Evolutionary conservation across 2,329 filamentous ascomycete genomes (phyloP).

Genomic region (Aureobasidium sp.): DNA sequence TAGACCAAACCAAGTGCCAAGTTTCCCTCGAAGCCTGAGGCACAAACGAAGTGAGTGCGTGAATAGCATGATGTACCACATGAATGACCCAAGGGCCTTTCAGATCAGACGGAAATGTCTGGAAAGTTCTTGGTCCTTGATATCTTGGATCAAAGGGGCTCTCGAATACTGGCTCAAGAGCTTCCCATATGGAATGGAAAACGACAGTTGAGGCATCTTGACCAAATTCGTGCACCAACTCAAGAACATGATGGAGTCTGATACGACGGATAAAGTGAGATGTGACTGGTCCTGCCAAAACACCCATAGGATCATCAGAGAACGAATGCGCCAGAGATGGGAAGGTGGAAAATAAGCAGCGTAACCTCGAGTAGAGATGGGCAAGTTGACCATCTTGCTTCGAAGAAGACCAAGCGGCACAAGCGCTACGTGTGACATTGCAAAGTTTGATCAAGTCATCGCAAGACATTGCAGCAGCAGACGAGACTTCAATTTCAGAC

Average conservation of each 20-base stretch:
- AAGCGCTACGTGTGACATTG: background rate
- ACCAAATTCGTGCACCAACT: background rate
- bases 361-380: background rate
- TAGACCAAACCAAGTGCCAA: constrained; percentile 10
- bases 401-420: no score
- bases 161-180: constrained; percentile 13
- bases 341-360: background rate
- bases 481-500: background rate
- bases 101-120: background rate
- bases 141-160: background rate
- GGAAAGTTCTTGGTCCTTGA: background rate
- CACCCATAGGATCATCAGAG: background rate
- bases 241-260: background rate
- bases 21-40: background rate
- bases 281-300: background rate
- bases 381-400: background rate
- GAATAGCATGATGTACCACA: background rate
- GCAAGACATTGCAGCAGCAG: background rate
- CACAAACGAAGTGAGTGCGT: constrained; percentile 1
- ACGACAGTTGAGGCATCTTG: background rate
- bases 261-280: background rate
- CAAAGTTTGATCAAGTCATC: background rate
- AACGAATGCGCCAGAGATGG: background rate
- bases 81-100: background rate
- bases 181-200: constrained; percentile 9